These are phyloP conservation scores for Candida pseudoglaebosa DNA, from an alignment of 805 yeast species.

Conservation along the genomic window DNA sequence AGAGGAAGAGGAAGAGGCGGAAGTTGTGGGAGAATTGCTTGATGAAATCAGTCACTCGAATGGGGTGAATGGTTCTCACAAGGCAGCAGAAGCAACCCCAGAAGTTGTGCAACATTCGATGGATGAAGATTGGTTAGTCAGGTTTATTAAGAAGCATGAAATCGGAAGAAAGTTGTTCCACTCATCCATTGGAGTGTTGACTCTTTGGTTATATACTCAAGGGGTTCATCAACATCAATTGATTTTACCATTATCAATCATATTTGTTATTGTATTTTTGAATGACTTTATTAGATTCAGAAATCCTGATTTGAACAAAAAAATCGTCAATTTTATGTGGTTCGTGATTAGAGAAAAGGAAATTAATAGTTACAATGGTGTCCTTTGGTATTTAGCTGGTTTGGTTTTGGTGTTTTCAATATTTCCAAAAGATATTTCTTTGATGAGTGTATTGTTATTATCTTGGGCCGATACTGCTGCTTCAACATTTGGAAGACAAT, in stretches of 20 bases:
- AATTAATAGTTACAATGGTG: constrained; percentile 71
- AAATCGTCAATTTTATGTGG: constrained; percentile 68
- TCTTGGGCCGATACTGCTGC: constrained; percentile 99
- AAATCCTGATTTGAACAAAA: constrained; percentile 56
- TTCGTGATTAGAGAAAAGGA: constrained; percentile 84
- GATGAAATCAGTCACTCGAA: neutral
- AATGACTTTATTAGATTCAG: constrained; percentile 68
- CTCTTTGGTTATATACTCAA: constrained; percentile 65
- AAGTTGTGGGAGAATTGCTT: constrained; percentile 6
- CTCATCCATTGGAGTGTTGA: constrained; percentile 80
- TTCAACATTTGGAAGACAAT: constrained; percentile 84
- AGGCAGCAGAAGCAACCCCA: constrained; percentile 9
- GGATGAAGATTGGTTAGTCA: constrained; percentile 7
- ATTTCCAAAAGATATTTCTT: constrained; percentile 75
- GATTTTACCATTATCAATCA: constrained; percentile 53
- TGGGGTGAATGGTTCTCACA: constrained; percentile 5
- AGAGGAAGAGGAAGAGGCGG: constrained; percentile 12
- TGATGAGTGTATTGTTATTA: constrained; percentile 71
- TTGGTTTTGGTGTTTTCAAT: constrained; percentile 62
- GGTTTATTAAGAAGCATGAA: constrained; percentile 72
- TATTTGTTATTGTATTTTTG: constrained; percentile 53
- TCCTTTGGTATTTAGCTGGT: constrained; percentile 83
- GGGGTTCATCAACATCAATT: constrained; percentile 57
- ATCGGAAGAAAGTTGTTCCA: constrained; percentile 85
- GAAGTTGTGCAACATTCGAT: constrained; percentile 3